A percentile compares a stretch with the other conserved stretches of the same genome.
Evolutionary conservation across 140 eudicot species (phyloP).

Genomic region (Bidens hawaiensis): DNA sequence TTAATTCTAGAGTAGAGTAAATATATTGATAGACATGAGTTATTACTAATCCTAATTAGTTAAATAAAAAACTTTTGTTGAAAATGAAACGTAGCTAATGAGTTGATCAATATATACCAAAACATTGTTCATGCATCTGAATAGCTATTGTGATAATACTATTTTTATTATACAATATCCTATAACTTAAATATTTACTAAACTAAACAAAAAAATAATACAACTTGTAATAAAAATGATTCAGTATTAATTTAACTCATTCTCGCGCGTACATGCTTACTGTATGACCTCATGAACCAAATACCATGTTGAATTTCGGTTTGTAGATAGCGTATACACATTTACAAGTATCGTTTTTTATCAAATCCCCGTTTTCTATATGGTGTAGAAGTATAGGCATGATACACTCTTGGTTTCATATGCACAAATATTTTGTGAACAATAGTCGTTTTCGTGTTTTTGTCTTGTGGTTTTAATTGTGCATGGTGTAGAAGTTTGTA

Average conservation of each 20-base stretch:
- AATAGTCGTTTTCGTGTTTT: constrained; percentile 4
- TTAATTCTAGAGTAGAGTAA: neutral
- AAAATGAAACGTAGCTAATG: no score
- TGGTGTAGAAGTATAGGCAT: neutral
- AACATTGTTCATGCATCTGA: no score
- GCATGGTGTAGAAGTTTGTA: constrained; percentile 26
- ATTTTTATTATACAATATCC: neutral
- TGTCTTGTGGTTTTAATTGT: constrained; percentile 7
- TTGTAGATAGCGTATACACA: neutral
- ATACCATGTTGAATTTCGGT: neutral
- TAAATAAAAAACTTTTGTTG: neutral
- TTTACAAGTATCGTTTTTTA: neutral
- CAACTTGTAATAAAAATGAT: neutral
- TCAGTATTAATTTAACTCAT: neutral
- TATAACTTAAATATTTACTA: neutral
- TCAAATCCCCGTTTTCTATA: neutral
- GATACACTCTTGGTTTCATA: neutral
- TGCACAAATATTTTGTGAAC: neutral
- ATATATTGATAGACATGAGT: neutral
- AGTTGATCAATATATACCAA: no score
- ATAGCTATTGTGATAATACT: neutral
- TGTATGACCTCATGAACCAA: neutral
- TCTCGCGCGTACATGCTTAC: neutral
- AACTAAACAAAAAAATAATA: neutral
- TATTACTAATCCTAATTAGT: neutral